Percentiles rank a stretch among this genome's conserved stretches.
phyloP scores from a whole-genome alignment of 495 filamentous ascomycete genomes.

The Xylaria telfairii region DNA sequence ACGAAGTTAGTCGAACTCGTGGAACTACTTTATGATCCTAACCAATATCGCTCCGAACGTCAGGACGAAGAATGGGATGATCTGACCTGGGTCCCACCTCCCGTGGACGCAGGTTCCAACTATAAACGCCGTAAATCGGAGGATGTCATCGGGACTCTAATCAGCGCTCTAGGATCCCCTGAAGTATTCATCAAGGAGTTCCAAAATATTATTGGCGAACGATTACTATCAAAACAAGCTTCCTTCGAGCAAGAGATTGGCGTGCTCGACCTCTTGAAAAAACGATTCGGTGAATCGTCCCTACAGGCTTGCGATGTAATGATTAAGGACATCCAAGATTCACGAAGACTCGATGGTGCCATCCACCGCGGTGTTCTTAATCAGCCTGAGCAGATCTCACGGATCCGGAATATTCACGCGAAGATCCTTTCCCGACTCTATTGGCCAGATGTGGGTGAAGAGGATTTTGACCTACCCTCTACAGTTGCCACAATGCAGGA shows the following conservation, averaged over 20 bases:
- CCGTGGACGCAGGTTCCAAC: conserved; percentile 89
- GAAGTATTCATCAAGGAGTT: conserved; percentile 94
- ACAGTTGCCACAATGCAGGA: conserved; percentile 68
- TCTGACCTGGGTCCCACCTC: conserved; percentile 89
- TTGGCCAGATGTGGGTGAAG: conserved; percentile 85
- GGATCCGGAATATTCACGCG: conserved; percentile 60
- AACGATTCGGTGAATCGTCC: conserved; percentile 82
- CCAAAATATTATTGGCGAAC: conserved; percentile 80
- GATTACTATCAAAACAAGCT: conserved; percentile 73
- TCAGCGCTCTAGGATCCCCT: conserved; percentile 83
- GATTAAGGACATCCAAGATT: conserved; percentile 92
- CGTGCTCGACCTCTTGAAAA: conserved; percentile 86
- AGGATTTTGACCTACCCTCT: conserved; percentile 73
- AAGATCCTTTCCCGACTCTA: conserved; percentile 92
- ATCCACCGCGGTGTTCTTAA: conserved; percentile 57
- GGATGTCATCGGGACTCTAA: conserved; percentile 90
- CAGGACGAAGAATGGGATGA: conserved; percentile 77
- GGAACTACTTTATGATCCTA: conserved; percentile 69
- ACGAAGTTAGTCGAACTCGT: conserved; percentile 74
- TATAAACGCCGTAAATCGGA: conserved; percentile 87
- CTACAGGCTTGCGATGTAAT: conserved; percentile 96
- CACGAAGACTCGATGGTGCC: conserved; percentile 68
- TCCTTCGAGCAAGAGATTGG: conserved; percentile 74
- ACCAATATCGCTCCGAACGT: conserved; percentile 52
- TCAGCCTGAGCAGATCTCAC: conserved; percentile 42